Evolutionary conservation across 148 eudicot genomes (phyloP).

Genomic region (Heliosperma pusillum): DNA sequence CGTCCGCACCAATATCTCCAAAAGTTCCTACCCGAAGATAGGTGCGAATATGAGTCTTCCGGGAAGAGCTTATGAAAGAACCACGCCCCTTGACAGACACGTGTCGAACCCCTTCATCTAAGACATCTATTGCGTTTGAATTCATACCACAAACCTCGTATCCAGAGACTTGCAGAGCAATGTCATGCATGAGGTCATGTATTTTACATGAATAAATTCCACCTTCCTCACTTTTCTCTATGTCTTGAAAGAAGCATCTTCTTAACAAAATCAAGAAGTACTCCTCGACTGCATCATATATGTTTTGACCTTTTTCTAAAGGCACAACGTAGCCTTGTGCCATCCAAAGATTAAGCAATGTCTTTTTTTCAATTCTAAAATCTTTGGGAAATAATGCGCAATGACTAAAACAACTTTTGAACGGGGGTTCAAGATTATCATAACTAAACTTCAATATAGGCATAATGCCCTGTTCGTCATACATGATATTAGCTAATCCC

Average conservation of each 20-base stretch:
- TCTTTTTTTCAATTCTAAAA: neutral
- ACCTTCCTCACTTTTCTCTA: neutral
- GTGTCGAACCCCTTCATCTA: conserved; percentile 1
- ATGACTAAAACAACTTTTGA: neutral
- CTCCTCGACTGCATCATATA: neutral
- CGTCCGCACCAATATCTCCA: too few relatives aligned
- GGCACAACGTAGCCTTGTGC: conserved; percentile 2
- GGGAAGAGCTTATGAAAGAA: neutral
- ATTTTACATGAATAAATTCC: neutral
- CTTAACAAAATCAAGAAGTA: neutral
- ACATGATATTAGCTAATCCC: neutral
- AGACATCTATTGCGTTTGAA: too few relatives aligned
- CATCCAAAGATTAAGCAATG: neutral
- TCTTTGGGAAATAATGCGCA: conserved; percentile 1
- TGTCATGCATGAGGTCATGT: neutral
- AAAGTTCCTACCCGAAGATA: neutral
- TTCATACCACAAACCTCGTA: neutral
- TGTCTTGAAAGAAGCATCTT: conserved; percentile 15
- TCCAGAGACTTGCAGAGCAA: neutral
- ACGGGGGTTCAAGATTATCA: neutral
- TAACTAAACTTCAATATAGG: neutral
- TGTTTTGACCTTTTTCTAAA: neutral
- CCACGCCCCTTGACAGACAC: neutral
- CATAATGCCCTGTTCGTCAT: neutral
- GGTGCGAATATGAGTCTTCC: conserved; percentile 5